Percentiles rank a stretch among this genome's conserved stretches.
phyloP scores from a whole-genome alignment of 2,329 filamentous ascomycete species.

The Cladophialophora immunda region DNA sequence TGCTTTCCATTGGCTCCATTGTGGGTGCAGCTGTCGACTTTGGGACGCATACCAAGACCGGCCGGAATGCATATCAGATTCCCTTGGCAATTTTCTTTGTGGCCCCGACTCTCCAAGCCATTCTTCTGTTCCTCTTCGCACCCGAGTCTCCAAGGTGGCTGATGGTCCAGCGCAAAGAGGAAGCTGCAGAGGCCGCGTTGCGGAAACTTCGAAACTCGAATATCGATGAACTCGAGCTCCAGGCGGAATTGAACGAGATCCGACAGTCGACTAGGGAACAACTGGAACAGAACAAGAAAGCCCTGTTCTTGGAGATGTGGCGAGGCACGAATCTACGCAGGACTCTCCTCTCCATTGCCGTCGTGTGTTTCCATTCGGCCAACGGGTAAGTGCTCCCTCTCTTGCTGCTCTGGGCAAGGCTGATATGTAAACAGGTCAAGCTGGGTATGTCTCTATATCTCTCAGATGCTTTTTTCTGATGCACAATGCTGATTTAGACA shows the following conservation, averaged over 20 bases:
- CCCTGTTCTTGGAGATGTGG: constrained; percentile 34
- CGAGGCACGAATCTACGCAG: constrained; percentile 29
- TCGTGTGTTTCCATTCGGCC: constrained; percentile 34
- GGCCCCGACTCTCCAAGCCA: constrained; percentile 32
- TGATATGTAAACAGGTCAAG: constrained; percentile 19
- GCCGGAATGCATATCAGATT: constrained; percentile 34
- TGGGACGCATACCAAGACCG: constrained; percentile 30
- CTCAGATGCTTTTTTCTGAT: too few species aligned
- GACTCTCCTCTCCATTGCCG: constrained; percentile 31
- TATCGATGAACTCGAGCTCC: constrained; percentile 34
- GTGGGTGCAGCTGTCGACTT: constrained; percentile 34
- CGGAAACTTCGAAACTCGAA: constrained; percentile 32
- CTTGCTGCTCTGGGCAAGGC: neutral
- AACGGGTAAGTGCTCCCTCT: constrained; percentile 23
- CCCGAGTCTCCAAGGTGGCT: constrained; percentile 39
- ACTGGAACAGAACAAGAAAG: constrained; percentile 35
- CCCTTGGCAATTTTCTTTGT: constrained; percentile 38
- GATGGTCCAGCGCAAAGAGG: constrained; percentile 33
- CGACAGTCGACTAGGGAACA: constrained; percentile 29
- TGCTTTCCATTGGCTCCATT: constrained; percentile 35
- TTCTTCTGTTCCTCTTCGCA: constrained; percentile 34
- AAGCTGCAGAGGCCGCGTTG: constrained; percentile 30
- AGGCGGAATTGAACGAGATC: constrained; percentile 40
- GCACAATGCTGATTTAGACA: too few species aligned
- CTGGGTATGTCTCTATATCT: constrained; percentile 15